Conservation (phyloP, 2,329 filamentous ascomycete genomes). For the Seiridium cupressi region DNA sequence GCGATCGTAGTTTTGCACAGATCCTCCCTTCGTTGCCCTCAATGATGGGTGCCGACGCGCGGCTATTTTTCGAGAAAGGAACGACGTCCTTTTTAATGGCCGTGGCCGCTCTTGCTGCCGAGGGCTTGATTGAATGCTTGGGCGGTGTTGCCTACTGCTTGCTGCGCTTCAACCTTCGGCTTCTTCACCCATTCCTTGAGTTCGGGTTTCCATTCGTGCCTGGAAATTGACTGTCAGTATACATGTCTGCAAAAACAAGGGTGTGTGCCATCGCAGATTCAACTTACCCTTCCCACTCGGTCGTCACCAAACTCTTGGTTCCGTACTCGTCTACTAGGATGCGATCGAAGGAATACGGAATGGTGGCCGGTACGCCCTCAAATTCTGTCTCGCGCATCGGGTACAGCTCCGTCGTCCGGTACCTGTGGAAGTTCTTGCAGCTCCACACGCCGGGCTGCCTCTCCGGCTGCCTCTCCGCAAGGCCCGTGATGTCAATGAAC, state of each 20-base stretch:
- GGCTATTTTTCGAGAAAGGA: too few species aligned
- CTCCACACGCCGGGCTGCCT: conserved; percentile 64
- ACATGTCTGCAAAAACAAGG: background rate
- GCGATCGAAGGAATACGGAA: conserved; percentile 68
- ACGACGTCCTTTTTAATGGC: too few species aligned
- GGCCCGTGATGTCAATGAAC: conserved; percentile 80
- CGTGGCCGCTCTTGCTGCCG: background rate
- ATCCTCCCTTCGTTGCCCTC: too few species aligned
- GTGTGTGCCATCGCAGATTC: background rate
- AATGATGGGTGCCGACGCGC: too few species aligned
- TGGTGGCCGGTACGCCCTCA: conserved; percentile 67
- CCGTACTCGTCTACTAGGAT: conserved; percentile 67
- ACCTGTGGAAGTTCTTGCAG: conserved; percentile 79
- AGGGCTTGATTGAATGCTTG: background rate
- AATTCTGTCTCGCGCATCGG: conserved; percentile 73
- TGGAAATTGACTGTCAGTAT: conserved; percentile 24
- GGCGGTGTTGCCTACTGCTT: background rate
- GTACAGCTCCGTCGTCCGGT: conserved; percentile 69
- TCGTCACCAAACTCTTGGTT: conserved; percentile 56
- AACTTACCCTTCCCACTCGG: conserved; percentile 61
- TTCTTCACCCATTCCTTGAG: conserved; percentile 58
- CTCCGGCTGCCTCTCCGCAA: conserved; percentile 64
- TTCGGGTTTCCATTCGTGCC: conserved; percentile 59
- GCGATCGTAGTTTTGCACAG: too few species aligned
- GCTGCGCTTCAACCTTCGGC: conserved; percentile 18